phyloP scores from a whole-genome alignment of 1,139 yeast genomes.

The Maudiozyma humilis region DNA sequence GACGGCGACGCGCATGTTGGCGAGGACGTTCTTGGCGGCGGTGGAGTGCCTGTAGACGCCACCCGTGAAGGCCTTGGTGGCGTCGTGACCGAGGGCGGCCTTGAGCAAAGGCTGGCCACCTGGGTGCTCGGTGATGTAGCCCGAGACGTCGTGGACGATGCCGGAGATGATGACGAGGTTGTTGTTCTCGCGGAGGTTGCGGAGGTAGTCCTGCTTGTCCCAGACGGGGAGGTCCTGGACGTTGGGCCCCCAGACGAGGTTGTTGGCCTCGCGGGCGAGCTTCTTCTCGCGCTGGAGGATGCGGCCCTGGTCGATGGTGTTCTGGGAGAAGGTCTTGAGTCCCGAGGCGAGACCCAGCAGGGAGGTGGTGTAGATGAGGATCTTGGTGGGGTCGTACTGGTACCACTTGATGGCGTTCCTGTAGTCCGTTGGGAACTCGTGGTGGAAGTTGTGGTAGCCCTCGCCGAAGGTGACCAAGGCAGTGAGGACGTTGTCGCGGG shows the following conservation, averaged over 20 bases:
- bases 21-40: conserved; percentile 93
- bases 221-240: conserved; percentile 81
- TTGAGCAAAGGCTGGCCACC: conserved; percentile 89
- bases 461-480: conserved; percentile 96
- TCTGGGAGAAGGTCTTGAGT: conserved; percentile 86
- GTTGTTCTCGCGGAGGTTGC: conserved; percentile 47
- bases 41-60: conserved; percentile 95
- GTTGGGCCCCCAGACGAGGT: conserved; percentile 88
- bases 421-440: conserved; percentile 97
- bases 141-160: conserved; percentile 84
- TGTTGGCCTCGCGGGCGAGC: conserved; percentile 68
- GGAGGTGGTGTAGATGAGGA: conserved; percentile 60
- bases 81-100: conserved; percentile 91
- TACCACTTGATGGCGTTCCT: conserved; percentile 97
- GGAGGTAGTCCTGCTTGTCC: conserved; percentile 77
- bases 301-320: conserved; percentile 92
- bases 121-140: conserved; percentile 86
- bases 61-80: conserved; percentile 94
- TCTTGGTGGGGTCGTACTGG: conserved; percentile 96
- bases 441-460: conserved; percentile 99
- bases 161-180: conserved; percentile 81
- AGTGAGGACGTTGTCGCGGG: conserved; percentile 90
- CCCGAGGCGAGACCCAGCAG: conserved; percentile 82
- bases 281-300: conserved; percentile 96
- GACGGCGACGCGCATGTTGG: conserved; percentile 93